Evolutionary conservation across 192 early-diverging fungal genomes (phyloP).

Genomic region (Physocladia obscura): DNA sequence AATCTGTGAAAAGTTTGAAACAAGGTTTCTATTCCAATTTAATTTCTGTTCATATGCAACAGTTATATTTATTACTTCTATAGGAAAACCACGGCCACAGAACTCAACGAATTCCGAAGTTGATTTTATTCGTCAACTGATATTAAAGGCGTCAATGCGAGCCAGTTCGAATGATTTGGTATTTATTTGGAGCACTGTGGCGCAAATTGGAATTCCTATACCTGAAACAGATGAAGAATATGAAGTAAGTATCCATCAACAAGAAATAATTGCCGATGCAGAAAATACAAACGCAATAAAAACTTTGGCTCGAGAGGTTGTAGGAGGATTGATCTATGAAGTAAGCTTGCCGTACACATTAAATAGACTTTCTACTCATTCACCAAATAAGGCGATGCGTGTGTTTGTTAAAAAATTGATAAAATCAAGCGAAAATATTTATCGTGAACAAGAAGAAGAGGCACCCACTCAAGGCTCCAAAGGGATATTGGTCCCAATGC

Average conservation of each 20-base stretch:
- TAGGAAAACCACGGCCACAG: too few species aligned
- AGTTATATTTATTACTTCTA: too few species aligned
- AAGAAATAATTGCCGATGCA: not conserved
- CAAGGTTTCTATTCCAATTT: not conserved
- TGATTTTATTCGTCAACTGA: too few species aligned
- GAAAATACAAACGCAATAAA: not conserved
- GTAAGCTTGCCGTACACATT: not conserved
- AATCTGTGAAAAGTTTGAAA: not conserved
- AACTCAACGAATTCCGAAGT: too few species aligned
- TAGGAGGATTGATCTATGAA: slow-evolving; percentile 18
- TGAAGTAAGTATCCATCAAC: not conserved
- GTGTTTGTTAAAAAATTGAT: slow-evolving; percentile 2
- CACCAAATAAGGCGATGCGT: slow-evolving; percentile 4
- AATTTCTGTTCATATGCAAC: not conserved
- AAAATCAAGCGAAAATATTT: slow-evolving; percentile 3
- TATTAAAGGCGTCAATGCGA: not conserved
- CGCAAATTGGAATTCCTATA: slow-evolving; percentile 12
- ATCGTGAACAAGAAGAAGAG: slow-evolving; percentile 3
- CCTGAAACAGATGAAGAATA: not conserved
- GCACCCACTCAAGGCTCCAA: not conserved
- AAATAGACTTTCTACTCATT: not conserved
- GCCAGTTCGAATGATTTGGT: slow-evolving; percentile 1
- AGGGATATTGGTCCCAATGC: slow-evolving; percentile 10
- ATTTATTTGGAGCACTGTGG: slow-evolving; percentile 17
- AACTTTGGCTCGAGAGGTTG: slow-evolving; percentile 1